Evolutionary conservation across 2,329 filamentous ascomycete species (phyloP).

Genomic region (Rhynchosporium agropyri): DNA sequence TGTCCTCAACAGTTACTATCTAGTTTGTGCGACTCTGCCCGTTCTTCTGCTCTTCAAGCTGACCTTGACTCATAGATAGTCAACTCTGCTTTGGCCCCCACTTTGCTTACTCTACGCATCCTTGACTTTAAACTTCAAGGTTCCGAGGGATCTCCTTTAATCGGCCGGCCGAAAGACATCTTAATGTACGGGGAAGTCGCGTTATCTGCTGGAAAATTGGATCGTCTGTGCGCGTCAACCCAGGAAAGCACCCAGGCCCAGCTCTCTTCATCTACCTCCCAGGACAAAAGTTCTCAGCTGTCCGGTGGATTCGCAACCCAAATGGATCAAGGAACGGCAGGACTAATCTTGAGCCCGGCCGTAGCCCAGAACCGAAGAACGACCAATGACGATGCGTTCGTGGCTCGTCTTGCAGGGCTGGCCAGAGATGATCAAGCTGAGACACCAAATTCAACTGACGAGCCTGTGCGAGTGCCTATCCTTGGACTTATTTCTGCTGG

Average conservation of each 20-base stretch:
- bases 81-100: not conserved
- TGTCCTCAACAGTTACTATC: slow-evolving; percentile 8
- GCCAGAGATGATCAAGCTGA: not conserved
- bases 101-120: not conserved
- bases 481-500: slow-evolving; percentile 11
- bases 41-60: not conserved
- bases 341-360: not conserved
- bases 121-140: slow-evolving; percentile 16
- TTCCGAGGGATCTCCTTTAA: slow-evolving; percentile 34
- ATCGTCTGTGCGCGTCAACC: not conserved
- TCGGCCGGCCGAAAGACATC: slow-evolving; percentile 37
- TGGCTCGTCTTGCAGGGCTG: not conserved
- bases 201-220: not conserved
- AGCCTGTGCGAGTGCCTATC: not conserved
- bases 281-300: slow-evolving; percentile 3
- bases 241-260: not conserved
- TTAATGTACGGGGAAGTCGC: not conserved
- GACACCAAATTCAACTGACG: not conserved
- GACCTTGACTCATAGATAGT: not conserved
- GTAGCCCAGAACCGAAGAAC: not conserved
- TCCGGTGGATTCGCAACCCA: slow-evolving; percentile 23
- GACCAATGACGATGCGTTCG: not conserved
- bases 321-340: not conserved
- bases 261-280: not conserved
- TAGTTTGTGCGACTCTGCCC: not conserved